These are phyloP conservation scores for Paracoccidioides brasiliensis DNA, from an alignment of 2,329 filamentous ascomycete genomes.

Conservation along the genomic window DNA sequence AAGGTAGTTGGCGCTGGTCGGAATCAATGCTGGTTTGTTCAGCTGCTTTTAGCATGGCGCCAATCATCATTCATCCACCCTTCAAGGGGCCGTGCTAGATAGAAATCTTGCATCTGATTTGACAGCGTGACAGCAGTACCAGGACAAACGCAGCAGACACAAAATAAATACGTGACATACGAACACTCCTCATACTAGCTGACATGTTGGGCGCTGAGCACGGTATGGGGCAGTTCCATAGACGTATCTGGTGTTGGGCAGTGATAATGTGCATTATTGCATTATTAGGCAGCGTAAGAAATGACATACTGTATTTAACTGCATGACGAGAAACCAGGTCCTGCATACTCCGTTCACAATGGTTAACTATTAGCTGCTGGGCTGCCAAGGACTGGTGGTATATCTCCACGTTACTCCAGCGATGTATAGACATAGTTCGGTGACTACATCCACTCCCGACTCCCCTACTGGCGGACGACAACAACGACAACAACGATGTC, in stretches of 20 bases:
- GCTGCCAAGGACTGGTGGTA: neutral
- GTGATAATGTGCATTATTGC: no score
- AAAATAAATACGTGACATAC: neutral
- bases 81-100: neutral
- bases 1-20: neutral
- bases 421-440: neutral
- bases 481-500: neutral
- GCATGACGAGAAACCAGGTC: no score
- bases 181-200: no score
- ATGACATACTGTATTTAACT: no score
- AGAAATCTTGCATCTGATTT: neutral
- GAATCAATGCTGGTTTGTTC: neutral
- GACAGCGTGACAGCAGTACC: neutral
- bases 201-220: no score
- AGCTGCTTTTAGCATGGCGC: neutral
- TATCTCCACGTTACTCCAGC: constrained; percentile 2
- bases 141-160: neutral
- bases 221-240: no score
- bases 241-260: no score
- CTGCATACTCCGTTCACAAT: neutral
- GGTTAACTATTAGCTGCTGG: neutral
- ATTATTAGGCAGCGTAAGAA: no score
- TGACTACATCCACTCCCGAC: no score
- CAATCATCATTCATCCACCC: neutral
- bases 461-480: neutral